These are phyloP conservation scores for Cladosporium phlei DNA, from an alignment of 2,329 filamentous ascomycete species.

Conservation along the genomic window DNA sequence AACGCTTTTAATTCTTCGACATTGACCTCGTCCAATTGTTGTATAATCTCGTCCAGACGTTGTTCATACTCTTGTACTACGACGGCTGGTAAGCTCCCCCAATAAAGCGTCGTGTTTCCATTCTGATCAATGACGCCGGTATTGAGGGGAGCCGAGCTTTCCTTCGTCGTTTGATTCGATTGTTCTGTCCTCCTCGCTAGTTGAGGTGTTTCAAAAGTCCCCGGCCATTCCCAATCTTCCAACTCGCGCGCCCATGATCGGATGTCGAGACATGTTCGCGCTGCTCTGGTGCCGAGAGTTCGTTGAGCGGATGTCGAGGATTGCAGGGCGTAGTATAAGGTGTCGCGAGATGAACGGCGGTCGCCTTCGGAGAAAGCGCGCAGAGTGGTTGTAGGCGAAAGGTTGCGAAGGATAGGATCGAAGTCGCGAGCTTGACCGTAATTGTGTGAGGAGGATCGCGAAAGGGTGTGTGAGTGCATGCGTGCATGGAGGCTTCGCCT, in stretches of 20 bases:
- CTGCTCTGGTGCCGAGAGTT: conserved; percentile 56
- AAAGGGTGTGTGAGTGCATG: conserved; percentile 26
- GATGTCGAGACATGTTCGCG: conserved; percentile 65
- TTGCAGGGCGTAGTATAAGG: neutral
- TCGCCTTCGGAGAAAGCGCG: conserved; percentile 47
- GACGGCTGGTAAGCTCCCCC: conserved; percentile 64
- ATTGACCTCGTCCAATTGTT: conserved; percentile 64
- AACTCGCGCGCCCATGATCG: conserved; percentile 73
- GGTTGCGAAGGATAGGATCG: conserved; percentile 51
- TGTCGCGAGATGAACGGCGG: neutral
- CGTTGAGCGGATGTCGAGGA: neutral
- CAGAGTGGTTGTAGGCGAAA: conserved; percentile 58
- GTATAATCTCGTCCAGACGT: conserved; percentile 68
- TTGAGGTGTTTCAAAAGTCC: conserved; percentile 38
- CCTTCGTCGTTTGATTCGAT: conserved; percentile 11
- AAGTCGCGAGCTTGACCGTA: conserved; percentile 17
- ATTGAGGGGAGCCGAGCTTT: conserved; percentile 33
- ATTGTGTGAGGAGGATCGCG: conserved; percentile 23
- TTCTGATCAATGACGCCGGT: too few species aligned
- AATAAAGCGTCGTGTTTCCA: too few species aligned
- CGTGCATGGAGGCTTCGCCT: conserved; percentile 21
- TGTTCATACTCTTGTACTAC: conserved; percentile 65
- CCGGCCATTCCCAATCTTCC: conserved; percentile 56
- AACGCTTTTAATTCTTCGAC: conserved; percentile 86
- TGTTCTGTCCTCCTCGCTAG: neutral